Percentiles rank a stretch among this genome's conserved stretches.
Evolutionary conservation across 2,329 filamentous ascomycete species (phyloP).

Genomic region (Penicillium sp.): DNA sequence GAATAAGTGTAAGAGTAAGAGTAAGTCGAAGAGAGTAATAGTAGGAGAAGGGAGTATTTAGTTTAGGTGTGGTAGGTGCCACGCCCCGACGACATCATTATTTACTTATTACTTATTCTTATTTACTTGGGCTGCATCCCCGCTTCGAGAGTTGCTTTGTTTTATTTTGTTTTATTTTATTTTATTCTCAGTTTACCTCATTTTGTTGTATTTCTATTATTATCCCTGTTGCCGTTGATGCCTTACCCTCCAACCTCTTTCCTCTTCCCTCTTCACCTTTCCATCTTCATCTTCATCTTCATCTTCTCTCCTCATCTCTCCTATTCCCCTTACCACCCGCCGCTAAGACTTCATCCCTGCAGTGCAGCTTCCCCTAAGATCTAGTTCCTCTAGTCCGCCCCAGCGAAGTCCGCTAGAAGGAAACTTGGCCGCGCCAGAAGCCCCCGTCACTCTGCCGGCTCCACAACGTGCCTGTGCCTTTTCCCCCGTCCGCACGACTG

Average conservation of each 20-base stretch:
- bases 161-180: neutral
- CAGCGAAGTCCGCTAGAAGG: constrained; percentile 34
- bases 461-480: constrained; percentile 36
- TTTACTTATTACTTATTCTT: too few species aligned
- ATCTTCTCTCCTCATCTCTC: neutral
- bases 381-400: constrained; percentile 26
- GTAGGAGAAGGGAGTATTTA: constrained; percentile 22
- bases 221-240: neutral
- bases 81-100: constrained; percentile 24
- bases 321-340: constrained; percentile 10
- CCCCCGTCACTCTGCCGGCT: constrained; percentile 35
- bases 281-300: constrained; percentile 1
- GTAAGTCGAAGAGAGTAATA: constrained; percentile 15
- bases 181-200: neutral
- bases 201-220: neutral
- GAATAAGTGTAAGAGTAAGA: constrained; percentile 11
- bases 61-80: constrained; percentile 36
- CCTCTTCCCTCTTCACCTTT: neutral
- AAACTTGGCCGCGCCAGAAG: constrained; percentile 40
- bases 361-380: constrained; percentile 9
- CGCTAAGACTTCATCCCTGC: constrained; percentile 10
- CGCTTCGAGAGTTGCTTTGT: constrained; percentile 10
- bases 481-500: constrained; percentile 32
- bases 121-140: too few species aligned
- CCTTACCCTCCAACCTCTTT: neutral